Evolutionary conservation across 768 basidiomycete species (phyloP), one percentile per base, ranked within the genome.

Genomic region (Erythrobasidium yunnanense): DNA sequence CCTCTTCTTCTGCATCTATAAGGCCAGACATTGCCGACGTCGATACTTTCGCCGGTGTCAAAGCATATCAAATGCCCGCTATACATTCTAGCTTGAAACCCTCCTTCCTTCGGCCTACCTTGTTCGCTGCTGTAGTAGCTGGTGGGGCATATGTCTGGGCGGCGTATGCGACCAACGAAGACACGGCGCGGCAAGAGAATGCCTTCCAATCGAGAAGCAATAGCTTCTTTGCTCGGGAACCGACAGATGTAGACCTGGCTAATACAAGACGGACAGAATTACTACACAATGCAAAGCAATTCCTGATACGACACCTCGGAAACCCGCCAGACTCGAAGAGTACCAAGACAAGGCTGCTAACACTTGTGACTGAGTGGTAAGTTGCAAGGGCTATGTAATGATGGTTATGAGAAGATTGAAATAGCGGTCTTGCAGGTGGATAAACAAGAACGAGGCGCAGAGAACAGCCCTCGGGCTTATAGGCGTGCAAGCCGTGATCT

Each of bases 401-500:
- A 8, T 51, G 49, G 49, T 8, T 18, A 7, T 8, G 49, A 8
- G 11, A 15, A 25, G 17, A 13, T 15, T 8, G 17, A 11, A 8
- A 8, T 11, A 51, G 49, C 7, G 11, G 49, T 8, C 11, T 51
- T 8, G 22, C 25, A 51, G 49, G 49, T 63, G 60, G 60, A 49
- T 63, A 2, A 63, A 63, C 38, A 63, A 63, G 25, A 63, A 25
- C 4, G 60, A 63, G 42, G 60, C 60, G 45, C 60, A 63, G 22
- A 27, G 60, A 38, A 63, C 60, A 7, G 49, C 47, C 27, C 46
- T 63, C 25, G 60, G 20, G 22, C 27, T 63, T 2, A 63, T 63
- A 20, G 60, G 47, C 13, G 22, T 51, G n/a, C 60, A 63, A 51
- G 60, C 25, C 33, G 5, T 63, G 17, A 32, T 63, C 3, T 63